phyloP scores from a whole-genome alignment of 176 grass and related monocot genomes.

The Aegilops longissima region DNA sequence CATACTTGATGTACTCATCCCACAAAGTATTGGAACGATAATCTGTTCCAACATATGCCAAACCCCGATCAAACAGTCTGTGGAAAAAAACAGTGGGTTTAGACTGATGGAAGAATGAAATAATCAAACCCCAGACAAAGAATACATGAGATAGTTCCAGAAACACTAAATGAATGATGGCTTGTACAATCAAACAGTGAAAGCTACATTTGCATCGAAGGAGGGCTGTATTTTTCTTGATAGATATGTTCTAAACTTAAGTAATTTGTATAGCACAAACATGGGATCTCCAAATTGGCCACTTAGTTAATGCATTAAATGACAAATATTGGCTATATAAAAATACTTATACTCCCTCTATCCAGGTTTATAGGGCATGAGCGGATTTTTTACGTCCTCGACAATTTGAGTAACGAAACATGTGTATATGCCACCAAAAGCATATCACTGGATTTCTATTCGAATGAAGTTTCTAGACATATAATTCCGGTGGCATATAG shows the following conservation, averaged over 20 bases:
- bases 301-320: not conserved
- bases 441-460: not conserved
- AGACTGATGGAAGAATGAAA: not conserved
- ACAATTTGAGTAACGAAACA: not conserved
- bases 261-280: not conserved
- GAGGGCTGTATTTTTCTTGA: constrained; percentile 11
- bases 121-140: not conserved
- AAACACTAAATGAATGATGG: not conserved
- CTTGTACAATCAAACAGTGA: not conserved
- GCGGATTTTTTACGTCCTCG: not conserved
- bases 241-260: not conserved
- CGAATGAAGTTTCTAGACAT: not conserved
- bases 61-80: constrained; percentile 92
- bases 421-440: not conserved
- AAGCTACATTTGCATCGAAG: constrained; percentile 33
- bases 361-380: not conserved
- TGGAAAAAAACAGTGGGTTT: constrained; percentile 10
- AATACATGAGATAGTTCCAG: not conserved
- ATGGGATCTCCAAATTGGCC: not conserved
- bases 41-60: constrained; percentile 98
- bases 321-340: not conserved
- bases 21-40: constrained; percentile 84
- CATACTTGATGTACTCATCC: constrained; percentile 99
- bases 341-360: not conserved
- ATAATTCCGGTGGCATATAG: not conserved